A percentile compares a stretch with the other conserved stretches of the same genome.
Conservation (phyloP, 2,329 filamentous ascomycete species). For the Aspergillus novoparasiticus region DNA sequence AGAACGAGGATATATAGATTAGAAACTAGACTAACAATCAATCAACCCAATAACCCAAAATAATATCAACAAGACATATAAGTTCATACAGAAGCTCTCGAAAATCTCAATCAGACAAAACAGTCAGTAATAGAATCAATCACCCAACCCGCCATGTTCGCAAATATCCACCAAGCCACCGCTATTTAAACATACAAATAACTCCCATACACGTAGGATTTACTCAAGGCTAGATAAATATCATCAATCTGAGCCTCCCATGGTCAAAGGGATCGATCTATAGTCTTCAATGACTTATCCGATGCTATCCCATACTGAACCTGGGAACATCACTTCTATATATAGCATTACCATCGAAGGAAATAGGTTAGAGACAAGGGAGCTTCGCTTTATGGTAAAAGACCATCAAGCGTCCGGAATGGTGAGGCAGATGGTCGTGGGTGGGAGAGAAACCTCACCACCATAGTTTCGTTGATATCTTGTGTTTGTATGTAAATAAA, state of each 20-base stretch:
- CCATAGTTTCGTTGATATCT: background rate
- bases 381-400: no score
- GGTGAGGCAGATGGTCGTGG: no score
- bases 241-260: no score
- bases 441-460: no score
- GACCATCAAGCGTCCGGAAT: no score
- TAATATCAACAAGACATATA: background rate
- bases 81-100: background rate
- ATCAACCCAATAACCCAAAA: background rate
- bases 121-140: background rate
- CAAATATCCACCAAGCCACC: no score
- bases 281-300: no score
- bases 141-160: background rate
- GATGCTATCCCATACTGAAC: no score
- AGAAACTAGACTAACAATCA: background rate
- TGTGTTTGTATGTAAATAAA: background rate
- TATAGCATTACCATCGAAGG: no score
- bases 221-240: background rate
- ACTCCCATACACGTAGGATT: background rate
- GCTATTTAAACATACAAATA: background rate
- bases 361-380: no score
- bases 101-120: background rate
- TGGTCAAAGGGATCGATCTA: no score
- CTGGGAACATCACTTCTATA: no score
- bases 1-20: background rate